Evolutionary conservation across 2,329 filamentous ascomycete species (phyloP).

Genomic region (Berkeleyomyces basicola): DNA sequence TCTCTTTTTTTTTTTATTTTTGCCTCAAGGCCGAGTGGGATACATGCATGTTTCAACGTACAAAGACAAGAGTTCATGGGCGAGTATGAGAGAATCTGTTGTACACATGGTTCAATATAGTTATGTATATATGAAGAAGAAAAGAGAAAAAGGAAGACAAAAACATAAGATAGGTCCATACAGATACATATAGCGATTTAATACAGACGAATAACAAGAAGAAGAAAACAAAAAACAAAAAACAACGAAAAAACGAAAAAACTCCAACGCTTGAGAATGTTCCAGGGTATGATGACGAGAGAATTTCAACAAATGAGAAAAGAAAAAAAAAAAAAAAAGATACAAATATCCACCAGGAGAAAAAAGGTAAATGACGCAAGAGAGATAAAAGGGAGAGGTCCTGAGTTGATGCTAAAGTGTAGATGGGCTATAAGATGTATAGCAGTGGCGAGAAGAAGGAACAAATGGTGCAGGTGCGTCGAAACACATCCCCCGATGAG

Average conservation of each 20-base stretch:
- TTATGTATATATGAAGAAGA: neutral
- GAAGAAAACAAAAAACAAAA: neutral
- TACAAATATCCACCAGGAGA: neutral
- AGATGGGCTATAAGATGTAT: neutral
- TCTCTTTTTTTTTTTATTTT: neutral
- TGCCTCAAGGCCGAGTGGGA: neutral
- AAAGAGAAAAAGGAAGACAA: neutral
- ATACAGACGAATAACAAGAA: neutral
- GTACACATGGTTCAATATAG: neutral
- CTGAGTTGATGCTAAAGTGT: neutral
- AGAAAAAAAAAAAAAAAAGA: neutral
- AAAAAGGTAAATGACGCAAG: neutral
- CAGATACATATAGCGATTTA: neutral
- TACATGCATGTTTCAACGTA: neutral
- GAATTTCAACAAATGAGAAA: neutral
- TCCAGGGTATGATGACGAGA: constrained; percentile 10
- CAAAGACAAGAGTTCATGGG: neutral
- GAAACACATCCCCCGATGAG: neutral
- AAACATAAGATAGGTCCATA: neutral
- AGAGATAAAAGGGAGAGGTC: too few relatives aligned
- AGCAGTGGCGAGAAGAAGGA: neutral
- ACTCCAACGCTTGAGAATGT: constrained; percentile 3
- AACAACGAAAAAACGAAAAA: neutral
- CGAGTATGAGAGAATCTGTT: neutral
- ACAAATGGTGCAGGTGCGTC: neutral